Evolutionary conservation across 2,329 filamentous ascomycete genomes (phyloP), one percentile per base, ranked within the genome.

Genomic region (Alternaria gaisen): DNA sequence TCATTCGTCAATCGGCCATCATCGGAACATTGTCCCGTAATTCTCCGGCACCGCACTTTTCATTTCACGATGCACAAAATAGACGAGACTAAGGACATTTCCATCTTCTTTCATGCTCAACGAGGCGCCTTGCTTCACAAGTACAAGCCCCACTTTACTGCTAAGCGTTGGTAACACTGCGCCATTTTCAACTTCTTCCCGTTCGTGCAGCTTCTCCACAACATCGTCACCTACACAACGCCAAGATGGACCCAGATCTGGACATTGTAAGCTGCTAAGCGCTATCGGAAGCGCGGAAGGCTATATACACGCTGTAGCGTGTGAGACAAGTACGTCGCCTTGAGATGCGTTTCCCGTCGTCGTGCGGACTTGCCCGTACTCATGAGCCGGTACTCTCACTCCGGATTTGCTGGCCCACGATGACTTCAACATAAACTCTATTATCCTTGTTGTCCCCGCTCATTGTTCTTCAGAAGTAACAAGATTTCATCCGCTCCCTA

Each of bases 211-310:
- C 46, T 34, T 50, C 32, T 32, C 32, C 20, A 50, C 46, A 50
- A 36, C 22, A 50, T 38, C 34, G 20, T 38, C 46, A 38, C 12
- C 24, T 28, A 34, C 38, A 57, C 41, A 48, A 48, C 54, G 12
- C 42, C 55, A 61, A 30, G 42, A 71, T 71, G 67, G 69, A 70
- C 62, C 66, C 63, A 58, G 64, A 66, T 57, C 55, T 63, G 40
- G 59, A 60, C 48, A 50, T 53, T 41, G 53, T 44, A 40, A 53
- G 47, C 48, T 65, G 60, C 50, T 64, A 65, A 56, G 66, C 67
- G 63, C 55, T 65, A 47, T 64, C 60, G 43, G 36, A 38, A 52
- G 44, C 60, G 60, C 50, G 55, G 47, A 44, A 64, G 55, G 59
- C 58, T 57, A 54, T 44, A 62, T n/a, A 43, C 42, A 55, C 51